These are phyloP conservation scores for Parachlorella kessleri DNA, from an alignment of 139 green algal genomes.

Conservation along the genomic window DNA sequence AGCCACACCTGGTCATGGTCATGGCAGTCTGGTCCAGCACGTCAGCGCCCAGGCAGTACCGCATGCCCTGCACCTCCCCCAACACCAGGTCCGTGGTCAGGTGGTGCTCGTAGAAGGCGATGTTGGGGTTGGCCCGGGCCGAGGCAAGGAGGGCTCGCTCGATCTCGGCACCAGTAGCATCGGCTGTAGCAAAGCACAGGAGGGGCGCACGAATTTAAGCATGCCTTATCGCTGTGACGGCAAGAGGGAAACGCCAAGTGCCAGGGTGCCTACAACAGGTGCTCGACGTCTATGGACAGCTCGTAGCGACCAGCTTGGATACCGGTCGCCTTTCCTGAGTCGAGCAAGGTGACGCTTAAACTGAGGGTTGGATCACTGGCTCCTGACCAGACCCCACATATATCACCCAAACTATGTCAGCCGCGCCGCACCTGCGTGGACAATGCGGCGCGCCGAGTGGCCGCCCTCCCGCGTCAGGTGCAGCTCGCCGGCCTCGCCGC, in stretches of 20 bases:
- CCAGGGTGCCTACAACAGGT: no score
- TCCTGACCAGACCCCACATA: no score
- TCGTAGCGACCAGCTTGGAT: no score
- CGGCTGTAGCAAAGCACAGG: constrained; percentile 44
- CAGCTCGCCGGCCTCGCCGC: constrained; percentile 62
- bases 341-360: no score
- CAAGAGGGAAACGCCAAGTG: no score
- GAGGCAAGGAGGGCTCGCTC: constrained; percentile 85
- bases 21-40: constrained; percentile 65
- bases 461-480: constrained; percentile 96
- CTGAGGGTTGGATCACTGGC: no score
- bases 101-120: constrained; percentile 86
- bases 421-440: constrained; percentile 92
- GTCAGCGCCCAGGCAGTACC: constrained; percentile 84
- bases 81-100: constrained; percentile 72
- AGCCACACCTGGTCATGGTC: constrained; percentile 54
- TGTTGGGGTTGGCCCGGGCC: constrained; percentile 70
- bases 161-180: constrained; percentile 95
- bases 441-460: constrained; percentile 91
- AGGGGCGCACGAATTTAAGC: no score
- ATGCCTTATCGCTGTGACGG: no score
- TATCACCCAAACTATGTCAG: no score
- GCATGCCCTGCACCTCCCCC: constrained; percentile 33
- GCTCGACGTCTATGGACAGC: no score
- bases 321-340: no score